Base-by-base conservation (phyloP, 2,329 filamentous ascomycete species). In the Ophiosphaerella narmari region DNA sequence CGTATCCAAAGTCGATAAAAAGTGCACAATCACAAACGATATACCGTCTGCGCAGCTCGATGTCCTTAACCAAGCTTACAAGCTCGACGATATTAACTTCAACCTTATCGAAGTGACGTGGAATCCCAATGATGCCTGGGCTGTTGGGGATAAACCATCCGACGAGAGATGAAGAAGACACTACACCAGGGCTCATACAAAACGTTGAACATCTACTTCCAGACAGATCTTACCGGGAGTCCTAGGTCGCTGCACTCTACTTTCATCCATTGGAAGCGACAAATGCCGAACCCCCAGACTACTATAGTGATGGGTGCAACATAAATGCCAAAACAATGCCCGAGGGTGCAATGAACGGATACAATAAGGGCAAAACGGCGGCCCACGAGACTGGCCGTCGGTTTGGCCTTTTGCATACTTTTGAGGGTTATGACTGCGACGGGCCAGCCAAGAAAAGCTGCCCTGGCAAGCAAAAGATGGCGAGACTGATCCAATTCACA, bases 161-260 rank as follows among this genome's bases (percentile, higher is more conserved):
- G 63, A 77, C 39, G 79, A 80, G 58, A 49, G 11, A 81, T 84
- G 79, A 85, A 85, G 66, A 64, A 68, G 21, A 67, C 77, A 2
- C 77, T 85, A 2, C 80, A 82, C 18, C 71, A 76, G 50, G 82
- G 83, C 43, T 78, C 66, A 34, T 86, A 86, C 68, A 54, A 61
- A 34, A 77, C 78, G 1, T 74, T 85, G 32, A 86, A 86, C 66
- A 72, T 86, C 51, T 85, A 84, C 72, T 85, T 84, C 72, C 80
- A 84, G 66, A 80, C 79, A 29, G 75, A 84, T 48, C 74, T 85
- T 23, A 49, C 62, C 5, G 72, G 73, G 45, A 67, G 66, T 84
- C 4, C 74, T 85, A 2, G 82, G 82, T 2, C 80, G 80, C 44
- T 85, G 82, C 71, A 82, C 79, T 0, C 69, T 84, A 16, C 75